phyloP scores from a whole-genome alignment of 2,329 filamentous ascomycete species.

The Bipolaris zeicola region DNA sequence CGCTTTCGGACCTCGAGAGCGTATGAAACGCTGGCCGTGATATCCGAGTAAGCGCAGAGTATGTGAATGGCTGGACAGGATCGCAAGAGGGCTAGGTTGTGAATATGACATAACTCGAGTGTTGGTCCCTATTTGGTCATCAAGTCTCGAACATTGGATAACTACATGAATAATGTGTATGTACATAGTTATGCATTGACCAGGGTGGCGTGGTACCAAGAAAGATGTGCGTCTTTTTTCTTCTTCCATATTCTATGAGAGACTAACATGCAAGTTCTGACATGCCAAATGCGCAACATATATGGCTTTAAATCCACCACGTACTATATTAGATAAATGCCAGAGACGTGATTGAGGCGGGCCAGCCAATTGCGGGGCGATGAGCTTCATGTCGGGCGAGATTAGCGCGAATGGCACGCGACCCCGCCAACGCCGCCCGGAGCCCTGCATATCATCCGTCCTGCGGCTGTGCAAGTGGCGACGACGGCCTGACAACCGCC shows the following conservation, averaged over 20 bases:
- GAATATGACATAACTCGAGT: neutral
- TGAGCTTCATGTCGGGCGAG: neutral
- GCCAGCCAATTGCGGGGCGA: slow-evolving; percentile 1
- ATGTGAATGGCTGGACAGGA: neutral
- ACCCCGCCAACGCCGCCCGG: slow-evolving; percentile 11
- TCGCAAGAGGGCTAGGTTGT: neutral
- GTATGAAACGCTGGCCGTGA: neutral
- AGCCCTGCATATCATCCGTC: slow-evolving; percentile 7
- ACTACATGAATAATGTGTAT: too few relatives aligned
- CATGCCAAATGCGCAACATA: neutral
- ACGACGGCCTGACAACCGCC: slow-evolving; percentile 7
- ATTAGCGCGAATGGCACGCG: slow-evolving; percentile 10
- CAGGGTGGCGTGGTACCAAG: neutral
- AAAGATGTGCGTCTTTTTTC: neutral
- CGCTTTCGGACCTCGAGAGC: neutral
- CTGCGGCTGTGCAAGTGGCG: slow-evolving; percentile 13
- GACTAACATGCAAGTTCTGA: too few relatives aligned
- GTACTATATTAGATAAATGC: neutral
- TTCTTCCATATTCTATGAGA: neutral
- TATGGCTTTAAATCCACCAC: neutral
- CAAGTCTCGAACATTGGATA: neutral
- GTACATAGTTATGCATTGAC: neutral
- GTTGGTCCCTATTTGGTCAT: neutral
- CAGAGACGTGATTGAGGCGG: neutral
- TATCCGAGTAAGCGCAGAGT: neutral